Evolutionary conservation across 345 rosid genomes (phyloP).

Genomic region (Citrus mangshanensis): DNA sequence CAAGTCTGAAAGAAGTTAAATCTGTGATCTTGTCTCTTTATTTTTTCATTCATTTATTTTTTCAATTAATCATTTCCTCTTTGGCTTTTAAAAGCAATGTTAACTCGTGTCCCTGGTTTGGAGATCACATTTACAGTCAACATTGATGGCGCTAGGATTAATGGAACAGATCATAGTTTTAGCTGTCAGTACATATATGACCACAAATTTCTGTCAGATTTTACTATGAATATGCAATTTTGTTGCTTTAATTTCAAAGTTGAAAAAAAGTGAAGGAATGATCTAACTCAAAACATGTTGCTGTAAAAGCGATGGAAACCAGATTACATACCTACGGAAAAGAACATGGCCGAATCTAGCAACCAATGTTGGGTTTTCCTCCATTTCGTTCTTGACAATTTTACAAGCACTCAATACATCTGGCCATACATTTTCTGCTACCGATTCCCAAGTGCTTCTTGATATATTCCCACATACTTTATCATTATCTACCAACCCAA

Average conservation of each 20-base stretch:
- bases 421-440: slow-evolving; percentile 22
- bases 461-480: not conserved
- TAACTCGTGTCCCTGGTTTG: not conserved
- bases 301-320: not conserved
- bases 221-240: no score
- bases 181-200: no score
- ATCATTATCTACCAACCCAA: not conserved
- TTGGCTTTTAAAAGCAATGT: not conserved
- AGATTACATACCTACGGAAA: slow-evolving; percentile 17
- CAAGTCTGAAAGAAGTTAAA: not conserved
- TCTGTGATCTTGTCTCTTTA: not conserved
- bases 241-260: no score
- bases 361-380: slow-evolving; percentile 22
- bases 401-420: slow-evolving; percentile 20
- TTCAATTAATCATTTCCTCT: not conserved
- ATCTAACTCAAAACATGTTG: not conserved
- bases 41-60: not conserved
- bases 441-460: slow-evolving; percentile 13
- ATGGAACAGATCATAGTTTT: not conserved
- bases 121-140: not conserved
- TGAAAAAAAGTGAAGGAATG: not conserved
- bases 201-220: no score
- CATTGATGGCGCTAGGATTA: not conserved
- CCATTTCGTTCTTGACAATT: slow-evolving; percentile 11
- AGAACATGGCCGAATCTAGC: slow-evolving; percentile 30